Conservation (phyloP, 768 basidiomycete genomes). For the Naganishia vaughanmartiniae region DNA sequence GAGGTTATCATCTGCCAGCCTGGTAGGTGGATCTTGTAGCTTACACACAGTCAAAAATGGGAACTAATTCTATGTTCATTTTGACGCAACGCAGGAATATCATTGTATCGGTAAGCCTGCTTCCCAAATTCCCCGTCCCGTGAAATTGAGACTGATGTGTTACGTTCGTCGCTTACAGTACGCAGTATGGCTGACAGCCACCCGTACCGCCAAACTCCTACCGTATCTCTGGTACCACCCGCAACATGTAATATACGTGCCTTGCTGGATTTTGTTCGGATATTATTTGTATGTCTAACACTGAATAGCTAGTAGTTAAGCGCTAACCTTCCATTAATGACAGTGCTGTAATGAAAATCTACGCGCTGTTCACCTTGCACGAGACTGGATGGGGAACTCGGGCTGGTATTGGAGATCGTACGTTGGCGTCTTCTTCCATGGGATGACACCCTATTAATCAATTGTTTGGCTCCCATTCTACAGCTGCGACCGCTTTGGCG, state of each 20-base stretch:
- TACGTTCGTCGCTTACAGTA: conserved; percentile 39
- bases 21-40: conserved; percentile 44
- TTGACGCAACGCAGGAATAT: conserved; percentile 37
- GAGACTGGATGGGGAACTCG: conserved; percentile 98
- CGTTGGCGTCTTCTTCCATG: conserved; percentile 28
- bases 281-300: conserved; percentile 68
- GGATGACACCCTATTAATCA: background rate
- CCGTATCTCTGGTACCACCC: conserved; percentile 78
- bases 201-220: conserved; percentile 63
- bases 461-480: background rate
- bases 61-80: background rate
- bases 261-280: conserved; percentile 83
- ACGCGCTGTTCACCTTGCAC: conserved; percentile 83
- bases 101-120: conserved; percentile 40
- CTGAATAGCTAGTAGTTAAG: background rate
- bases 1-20: conserved; percentile 50
- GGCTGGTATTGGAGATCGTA: conserved; percentile 79
- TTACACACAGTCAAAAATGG: background rate
- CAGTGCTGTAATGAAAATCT: conserved; percentile 82
- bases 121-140: background rate
- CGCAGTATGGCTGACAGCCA: conserved; percentile 54
- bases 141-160: background rate
- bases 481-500: conserved; percentile 24
- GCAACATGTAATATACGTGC: conserved; percentile 73
- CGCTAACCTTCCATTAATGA: conserved; percentile 18